A percentile compares a stretch with the other conserved stretches of the same genome.
These are phyloP conservation scores for Camellia japonica DNA, from an alignment of 148 eudicot species.

Conservation along the genomic window DNA sequence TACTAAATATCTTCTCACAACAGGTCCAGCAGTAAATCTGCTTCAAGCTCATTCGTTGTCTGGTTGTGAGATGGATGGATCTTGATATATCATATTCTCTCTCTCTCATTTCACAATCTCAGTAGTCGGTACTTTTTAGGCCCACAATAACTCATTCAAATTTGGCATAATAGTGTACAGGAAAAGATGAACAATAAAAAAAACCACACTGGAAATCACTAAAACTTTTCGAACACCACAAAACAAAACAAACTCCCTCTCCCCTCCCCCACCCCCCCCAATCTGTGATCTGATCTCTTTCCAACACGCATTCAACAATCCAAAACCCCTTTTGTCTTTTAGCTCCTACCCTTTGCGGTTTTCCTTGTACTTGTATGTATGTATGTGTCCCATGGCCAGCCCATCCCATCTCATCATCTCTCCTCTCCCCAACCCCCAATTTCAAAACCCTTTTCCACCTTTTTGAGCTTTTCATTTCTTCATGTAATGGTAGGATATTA, in stretches of 20 bases:
- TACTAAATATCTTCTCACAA: too few relatives aligned
- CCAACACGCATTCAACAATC: not conserved
- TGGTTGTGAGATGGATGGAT: too few relatives aligned
- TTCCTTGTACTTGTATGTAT: slow-evolving; percentile 5
- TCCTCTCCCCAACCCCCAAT: too few relatives aligned
- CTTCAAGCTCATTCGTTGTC: not conserved
- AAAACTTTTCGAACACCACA: not conserved
- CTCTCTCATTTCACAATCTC: not conserved
- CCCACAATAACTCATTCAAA: not conserved
- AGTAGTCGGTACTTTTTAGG: not conserved
- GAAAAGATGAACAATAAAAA: not conserved
- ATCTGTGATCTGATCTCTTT: not conserved
- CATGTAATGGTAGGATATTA: too few relatives aligned
- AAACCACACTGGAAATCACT: not conserved
- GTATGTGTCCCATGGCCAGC: too few relatives aligned
- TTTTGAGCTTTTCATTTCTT: too few relatives aligned
- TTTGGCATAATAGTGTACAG: not conserved
- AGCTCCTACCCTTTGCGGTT: slow-evolving; percentile 14
- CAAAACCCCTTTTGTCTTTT: slow-evolving; percentile 24
- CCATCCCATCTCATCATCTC: too few relatives aligned
- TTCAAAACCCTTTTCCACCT: too few relatives aligned
- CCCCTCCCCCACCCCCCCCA: too few relatives aligned
- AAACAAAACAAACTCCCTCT: not conserved
- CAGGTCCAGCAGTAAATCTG: not conserved
- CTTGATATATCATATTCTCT: too few relatives aligned